A percentile compares a stretch with the other conserved stretches of the same genome.
Evolutionary conservation across 257 asterid genomes (phyloP).

Genomic region (Nicotiana attenuata): DNA sequence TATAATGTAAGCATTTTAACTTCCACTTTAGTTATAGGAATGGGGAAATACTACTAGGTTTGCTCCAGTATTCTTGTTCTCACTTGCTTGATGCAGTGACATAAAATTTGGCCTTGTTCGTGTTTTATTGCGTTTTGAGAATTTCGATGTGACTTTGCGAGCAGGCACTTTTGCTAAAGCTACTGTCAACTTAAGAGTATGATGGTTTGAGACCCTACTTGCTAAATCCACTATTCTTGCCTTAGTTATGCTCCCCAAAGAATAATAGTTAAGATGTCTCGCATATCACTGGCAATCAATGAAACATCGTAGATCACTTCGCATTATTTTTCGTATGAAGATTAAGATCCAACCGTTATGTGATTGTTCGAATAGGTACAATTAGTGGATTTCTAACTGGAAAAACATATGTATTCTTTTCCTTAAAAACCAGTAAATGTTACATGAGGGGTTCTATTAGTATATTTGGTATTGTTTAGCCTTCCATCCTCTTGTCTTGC

Average conservation of each 20-base stretch:
- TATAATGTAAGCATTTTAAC: not conserved
- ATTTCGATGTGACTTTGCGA: not conserved
- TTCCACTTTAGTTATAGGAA: slow-evolving; percentile 1
- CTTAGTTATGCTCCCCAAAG: not conserved
- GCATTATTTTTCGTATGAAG: no score
- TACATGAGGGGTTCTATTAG: no score
- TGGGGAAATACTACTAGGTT: not conserved
- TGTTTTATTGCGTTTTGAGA: not conserved
- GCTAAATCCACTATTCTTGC: not conserved
- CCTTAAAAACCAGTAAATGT: no score
- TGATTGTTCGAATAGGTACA: not conserved
- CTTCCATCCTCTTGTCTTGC: no score
- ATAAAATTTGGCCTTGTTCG: not conserved
- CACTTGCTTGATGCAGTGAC: not conserved
- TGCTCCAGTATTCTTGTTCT: not conserved
- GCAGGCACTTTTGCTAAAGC: not conserved
- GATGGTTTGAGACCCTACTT: not conserved
- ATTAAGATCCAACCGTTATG: not conserved
- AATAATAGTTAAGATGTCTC: not conserved
- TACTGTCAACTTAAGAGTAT: not conserved
- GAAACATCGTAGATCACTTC: not conserved
- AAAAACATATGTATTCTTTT: no score
- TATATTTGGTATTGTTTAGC: no score
- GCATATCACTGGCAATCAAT: not conserved
- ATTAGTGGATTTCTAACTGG: no score